Percentiles rank a stretch among this genome's conserved stretches.
These are phyloP conservation scores for Alopecurus myosuroides DNA, from an alignment of 176 grass and related monocot species.

Conservation along the genomic window DNA sequence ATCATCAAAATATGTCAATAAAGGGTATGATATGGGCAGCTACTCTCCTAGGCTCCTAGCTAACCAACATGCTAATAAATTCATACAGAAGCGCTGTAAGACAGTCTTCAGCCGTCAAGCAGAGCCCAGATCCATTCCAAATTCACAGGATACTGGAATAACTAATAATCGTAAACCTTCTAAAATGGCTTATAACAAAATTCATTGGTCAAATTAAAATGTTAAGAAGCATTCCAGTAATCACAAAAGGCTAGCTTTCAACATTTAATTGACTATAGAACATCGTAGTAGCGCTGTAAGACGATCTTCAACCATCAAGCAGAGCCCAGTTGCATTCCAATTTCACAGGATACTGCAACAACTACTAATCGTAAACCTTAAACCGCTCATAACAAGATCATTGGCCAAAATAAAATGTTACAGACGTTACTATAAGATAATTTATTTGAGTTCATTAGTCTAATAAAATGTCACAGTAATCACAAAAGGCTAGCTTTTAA, in stretches of 20 bases:
- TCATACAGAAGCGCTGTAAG: background rate
- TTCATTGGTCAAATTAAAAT: background rate
- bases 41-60: constrained; percentile 2
- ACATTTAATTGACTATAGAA: background rate
- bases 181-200: background rate
- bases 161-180: background rate
- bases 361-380: background rate
- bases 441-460: background rate
- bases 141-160: background rate
- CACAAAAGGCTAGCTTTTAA: constrained; percentile 10
- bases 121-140: background rate
- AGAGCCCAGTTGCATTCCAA: background rate
- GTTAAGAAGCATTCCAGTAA: background rate
- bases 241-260: constrained; percentile 13
- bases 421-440: background rate
- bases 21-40: background rate
- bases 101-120: background rate
- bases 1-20: background rate
- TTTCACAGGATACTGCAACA: background rate
- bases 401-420: background rate
- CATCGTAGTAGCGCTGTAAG: background rate
- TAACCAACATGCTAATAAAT: background rate
- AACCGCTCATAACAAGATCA: background rate
- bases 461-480: background rate
- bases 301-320: background rate